Percentiles rank a stretch among this genome's conserved stretches.
These are phyloP conservation scores for Cryphonectria nitschkei DNA, from an alignment of 2,329 filamentous ascomycete species.

Conservation along the genomic window DNA sequence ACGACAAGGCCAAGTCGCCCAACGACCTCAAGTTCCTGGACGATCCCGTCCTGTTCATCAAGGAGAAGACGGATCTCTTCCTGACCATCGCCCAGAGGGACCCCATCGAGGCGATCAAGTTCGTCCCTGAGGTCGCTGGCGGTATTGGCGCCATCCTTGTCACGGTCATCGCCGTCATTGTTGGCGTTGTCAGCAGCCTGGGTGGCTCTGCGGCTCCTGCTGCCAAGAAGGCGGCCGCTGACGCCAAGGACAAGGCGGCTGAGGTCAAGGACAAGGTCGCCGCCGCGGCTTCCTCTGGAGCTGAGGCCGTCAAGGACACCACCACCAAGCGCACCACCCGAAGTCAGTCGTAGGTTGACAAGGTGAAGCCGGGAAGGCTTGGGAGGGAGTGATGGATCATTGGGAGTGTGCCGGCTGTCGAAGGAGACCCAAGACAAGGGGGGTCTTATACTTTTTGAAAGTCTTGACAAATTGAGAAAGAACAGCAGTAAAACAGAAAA, in stretches of 20 bases:
- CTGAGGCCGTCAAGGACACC: constrained; percentile 78
- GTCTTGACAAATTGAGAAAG: background rate
- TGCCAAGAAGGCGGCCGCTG: constrained; percentile 71
- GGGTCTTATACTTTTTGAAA: too few species aligned
- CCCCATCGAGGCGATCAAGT: constrained; percentile 82
- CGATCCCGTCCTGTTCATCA: constrained; percentile 84
- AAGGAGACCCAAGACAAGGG: constrained; percentile 5
- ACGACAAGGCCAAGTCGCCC: constrained; percentile 67
- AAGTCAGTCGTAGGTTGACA: constrained; percentile 53
- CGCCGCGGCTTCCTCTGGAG: constrained; percentile 61
- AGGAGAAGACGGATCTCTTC: constrained; percentile 94
- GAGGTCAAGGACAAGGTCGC: constrained; percentile 76
- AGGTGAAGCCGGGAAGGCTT: constrained; percentile 23
- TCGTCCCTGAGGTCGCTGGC: constrained; percentile 88
- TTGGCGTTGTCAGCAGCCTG: constrained; percentile 63
- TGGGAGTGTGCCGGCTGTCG: background rate
- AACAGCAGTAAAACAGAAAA: constrained; percentile 15
- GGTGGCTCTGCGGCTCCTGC: constrained; percentile 69
- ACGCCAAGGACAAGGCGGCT: constrained; percentile 71
- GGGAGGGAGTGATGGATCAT: constrained; percentile 21
- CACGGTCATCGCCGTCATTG: constrained; percentile 71
- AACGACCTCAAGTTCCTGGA: constrained; percentile 85
- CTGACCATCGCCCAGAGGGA: constrained; percentile 79
- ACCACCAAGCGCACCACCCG: constrained; percentile 62
- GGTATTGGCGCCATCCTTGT: constrained; percentile 73